Conservation (phyloP, 331 rosid genomes). For the Arachis monticola region DNA sequence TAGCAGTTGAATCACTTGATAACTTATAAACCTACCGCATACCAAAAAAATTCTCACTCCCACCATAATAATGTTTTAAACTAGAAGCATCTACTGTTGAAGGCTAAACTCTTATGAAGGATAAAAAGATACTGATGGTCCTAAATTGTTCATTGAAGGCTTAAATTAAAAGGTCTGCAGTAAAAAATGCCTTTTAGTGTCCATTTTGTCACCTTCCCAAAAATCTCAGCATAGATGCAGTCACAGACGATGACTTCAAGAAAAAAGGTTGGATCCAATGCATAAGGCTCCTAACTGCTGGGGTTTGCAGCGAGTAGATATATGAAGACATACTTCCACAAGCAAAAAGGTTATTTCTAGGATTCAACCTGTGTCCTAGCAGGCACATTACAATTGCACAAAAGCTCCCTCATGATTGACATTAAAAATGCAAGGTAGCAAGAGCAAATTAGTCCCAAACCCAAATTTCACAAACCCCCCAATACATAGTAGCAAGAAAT, state of each 20-base stretch:
- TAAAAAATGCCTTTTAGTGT: not conserved
- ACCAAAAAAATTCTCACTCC: conserved; percentile 10
- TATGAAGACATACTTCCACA: too few species aligned
- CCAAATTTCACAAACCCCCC: conserved; percentile 9
- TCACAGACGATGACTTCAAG: too few species aligned
- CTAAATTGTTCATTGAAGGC: not conserved
- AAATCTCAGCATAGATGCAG: too few species aligned
- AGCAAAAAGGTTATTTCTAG: too few species aligned
- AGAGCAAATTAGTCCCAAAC: not conserved
- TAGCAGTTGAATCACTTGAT: conserved; percentile 1
- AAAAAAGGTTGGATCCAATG: not conserved
- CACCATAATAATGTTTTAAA: not conserved
- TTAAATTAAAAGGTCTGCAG: not conserved
- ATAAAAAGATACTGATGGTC: not conserved
- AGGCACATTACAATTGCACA: too few species aligned
- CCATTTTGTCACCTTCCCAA: not conserved
- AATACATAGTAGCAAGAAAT: conserved; percentile 6
- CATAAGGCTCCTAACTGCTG: not conserved
- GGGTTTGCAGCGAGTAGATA: too few species aligned
- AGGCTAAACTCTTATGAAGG: too few species aligned
- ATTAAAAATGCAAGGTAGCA: not conserved
- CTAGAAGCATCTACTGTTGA: not conserved
- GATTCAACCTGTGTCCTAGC: too few species aligned
- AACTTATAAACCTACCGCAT: not conserved
- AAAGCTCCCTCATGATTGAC: not conserved